A percentile compares a stretch with the other conserved stretches of the same genome.
Conservation (phyloP, 139 green algal genomes). For the Volvox africanus region DNA sequence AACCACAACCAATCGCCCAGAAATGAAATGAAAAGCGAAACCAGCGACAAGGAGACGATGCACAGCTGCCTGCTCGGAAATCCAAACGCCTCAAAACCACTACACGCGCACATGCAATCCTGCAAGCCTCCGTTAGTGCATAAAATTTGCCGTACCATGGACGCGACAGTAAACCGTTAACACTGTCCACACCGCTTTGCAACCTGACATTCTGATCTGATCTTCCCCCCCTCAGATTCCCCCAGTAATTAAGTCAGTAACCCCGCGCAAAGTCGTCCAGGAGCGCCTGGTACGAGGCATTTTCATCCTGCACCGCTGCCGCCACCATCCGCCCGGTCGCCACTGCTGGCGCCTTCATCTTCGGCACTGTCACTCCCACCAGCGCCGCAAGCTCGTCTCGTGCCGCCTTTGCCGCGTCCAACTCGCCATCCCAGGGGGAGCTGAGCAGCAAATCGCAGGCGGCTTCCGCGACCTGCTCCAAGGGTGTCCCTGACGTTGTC, state of each 20-base stretch:
- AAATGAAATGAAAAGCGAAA: no score
- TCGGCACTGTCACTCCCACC: conserved; percentile 57
- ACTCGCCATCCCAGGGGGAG: conserved; percentile 74
- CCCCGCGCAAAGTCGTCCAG: conserved; percentile 69
- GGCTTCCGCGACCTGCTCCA: conserved; percentile 47
- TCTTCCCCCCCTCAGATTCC: no score
- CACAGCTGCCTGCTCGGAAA: no score
- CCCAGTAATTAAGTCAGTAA: conserved; percentile 23
- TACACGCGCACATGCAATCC: no score
- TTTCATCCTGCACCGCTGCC: conserved; percentile 59
- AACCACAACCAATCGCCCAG: no score
- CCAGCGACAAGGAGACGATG: no score
- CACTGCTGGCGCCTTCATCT: conserved; percentile 47
- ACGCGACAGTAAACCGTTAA: no score
- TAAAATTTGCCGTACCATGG: no score
- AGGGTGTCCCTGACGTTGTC: neutral
- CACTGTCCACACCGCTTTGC: no score
- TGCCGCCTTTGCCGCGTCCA: conserved; percentile 65
- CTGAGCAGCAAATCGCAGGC: conserved; percentile 67
- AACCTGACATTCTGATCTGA: no score
- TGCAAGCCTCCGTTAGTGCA: no score
- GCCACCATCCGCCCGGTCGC: neutral
- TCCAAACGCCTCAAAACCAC: no score
- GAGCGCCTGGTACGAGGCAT: conserved; percentile 76
- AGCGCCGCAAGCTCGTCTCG: conserved; percentile 56